Base-by-base conservation (phyloP, 2,329 filamentous ascomycete genomes). In the Aspergillus clavatus region DNA sequence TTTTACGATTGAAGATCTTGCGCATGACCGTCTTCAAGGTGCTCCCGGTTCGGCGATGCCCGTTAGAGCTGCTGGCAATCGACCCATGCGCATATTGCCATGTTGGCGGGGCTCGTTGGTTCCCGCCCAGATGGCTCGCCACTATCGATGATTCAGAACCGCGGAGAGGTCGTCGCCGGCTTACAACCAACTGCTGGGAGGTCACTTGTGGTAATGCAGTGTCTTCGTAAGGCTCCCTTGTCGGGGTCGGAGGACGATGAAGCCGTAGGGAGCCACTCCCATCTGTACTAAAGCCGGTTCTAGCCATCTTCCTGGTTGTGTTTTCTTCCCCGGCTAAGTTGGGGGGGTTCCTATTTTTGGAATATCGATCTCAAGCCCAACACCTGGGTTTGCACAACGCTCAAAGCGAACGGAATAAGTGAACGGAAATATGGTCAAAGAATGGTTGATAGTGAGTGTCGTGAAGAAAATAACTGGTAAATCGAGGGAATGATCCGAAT, bases 11-110 rank as follows among this genome's bases (percentile, higher is more conserved):
- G 54, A 72, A 72, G 36, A 72, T 63, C 53, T 66, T 72, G 40
- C 67, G 66, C 69, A 71, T 71, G n/a, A 71, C 67, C 2, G 63
- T 68, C 47, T 67, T 71, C 40, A 71, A 45, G 2, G 69, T 68
- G 44, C 68, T 71, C 7, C 63, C 67, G 5, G 66, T 68, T 10
- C 69, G 65, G 39, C 66, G 67, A 50, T 70, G 67, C 11, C 55
- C 54, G 26, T 55, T 45, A 1, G 62, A 51, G 1, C 51, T 49
- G 14, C 58, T 60, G 21, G 61, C 54, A 19, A 58, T 47, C 7
- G 55, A 55, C 19, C 53, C 51, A 14, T 61, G 56, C 2, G 58
- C 50, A 12, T 52, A 47, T 18, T 56, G 53, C 31, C 58, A 55
- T 16, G 42, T 41, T 3, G 41, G 40, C 14, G 54, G 46, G 23